Evolutionary conservation across 108 stramenopile species (phyloP).

Genomic region (Poteriospumella lacustris): DNA sequence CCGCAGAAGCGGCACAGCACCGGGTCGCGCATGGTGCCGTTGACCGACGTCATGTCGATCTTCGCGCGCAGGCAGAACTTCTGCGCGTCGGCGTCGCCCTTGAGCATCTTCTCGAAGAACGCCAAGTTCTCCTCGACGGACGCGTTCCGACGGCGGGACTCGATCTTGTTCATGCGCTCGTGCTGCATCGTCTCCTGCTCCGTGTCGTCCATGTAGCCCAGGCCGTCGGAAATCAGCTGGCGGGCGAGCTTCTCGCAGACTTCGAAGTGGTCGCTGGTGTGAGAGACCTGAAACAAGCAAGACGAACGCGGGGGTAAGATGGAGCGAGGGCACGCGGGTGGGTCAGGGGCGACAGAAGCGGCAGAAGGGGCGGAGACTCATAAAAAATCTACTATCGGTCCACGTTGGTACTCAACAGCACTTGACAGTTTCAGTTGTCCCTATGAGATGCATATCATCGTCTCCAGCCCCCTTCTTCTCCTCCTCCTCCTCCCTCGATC

Average conservation of each 20-base stretch:
- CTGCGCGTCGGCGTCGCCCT: conserved; percentile 49
- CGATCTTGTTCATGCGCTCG: conserved; percentile 36
- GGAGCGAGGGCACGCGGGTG: not conserved
- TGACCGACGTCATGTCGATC: conserved; percentile 85
- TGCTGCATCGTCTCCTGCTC: conserved; percentile 68
- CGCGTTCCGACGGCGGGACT: conserved; percentile 58
- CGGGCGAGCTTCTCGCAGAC: conserved; percentile 74
- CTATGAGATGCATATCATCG: not conserved
- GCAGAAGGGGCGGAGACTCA: not conserved
- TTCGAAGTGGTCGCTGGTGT: conserved; percentile 89
- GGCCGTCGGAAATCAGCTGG: conserved; percentile 74
- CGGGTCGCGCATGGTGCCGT: conserved; percentile 96
- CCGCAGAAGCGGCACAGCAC: conserved; percentile 83
- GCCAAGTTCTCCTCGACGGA: conserved; percentile 65
- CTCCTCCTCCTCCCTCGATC: not conserved
- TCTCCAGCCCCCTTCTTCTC: not conserved
- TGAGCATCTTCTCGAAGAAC: conserved; percentile 76
- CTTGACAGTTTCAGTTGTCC: not conserved
- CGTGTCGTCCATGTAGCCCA: conserved; percentile 98
- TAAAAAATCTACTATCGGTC: not conserved
- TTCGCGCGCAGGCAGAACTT: conserved; percentile 88
- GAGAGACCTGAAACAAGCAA: conserved; percentile 41
- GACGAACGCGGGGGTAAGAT: not conserved
- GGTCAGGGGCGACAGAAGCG: not conserved
- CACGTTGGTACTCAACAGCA: not conserved